A percentile compares a stretch with the other conserved stretches of the same genome.
phyloP scores from a whole-genome alignment of 805 yeast species.

The Kodamaea leandrae region DNA sequence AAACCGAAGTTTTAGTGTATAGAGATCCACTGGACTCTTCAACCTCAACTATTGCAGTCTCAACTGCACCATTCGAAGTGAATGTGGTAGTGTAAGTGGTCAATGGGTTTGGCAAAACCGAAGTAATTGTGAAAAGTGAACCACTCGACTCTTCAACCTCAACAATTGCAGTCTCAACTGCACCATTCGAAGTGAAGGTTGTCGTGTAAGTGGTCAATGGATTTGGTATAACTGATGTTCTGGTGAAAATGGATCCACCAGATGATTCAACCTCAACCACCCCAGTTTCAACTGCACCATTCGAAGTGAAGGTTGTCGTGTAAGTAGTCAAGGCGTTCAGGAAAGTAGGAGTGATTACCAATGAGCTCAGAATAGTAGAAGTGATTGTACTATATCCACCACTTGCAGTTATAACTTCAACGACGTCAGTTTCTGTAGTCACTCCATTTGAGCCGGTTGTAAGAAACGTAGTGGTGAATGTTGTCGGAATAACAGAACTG shows the following conservation, averaged over 20 bases:
- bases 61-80: not conserved
- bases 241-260: not conserved
- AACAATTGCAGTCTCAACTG: not conserved
- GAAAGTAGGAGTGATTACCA: constrained; percentile 6
- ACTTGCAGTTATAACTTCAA: constrained; percentile 18
- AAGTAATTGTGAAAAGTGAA: not conserved
- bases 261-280: not conserved
- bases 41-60: not conserved
- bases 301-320: constrained; percentile 16
- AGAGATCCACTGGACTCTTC: not conserved
- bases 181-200: not conserved
- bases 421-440: constrained; percentile 14
- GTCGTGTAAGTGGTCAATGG: not conserved
- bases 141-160: not conserved
- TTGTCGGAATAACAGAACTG: too few relatives aligned
- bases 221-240: not conserved
- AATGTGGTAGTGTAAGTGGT: not conserved
- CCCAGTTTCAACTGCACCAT: not conserved
- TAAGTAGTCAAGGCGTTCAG: constrained; percentile 6
- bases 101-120: not conserved
- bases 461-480: constrained; percentile 8
- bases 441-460: constrained; percentile 6
- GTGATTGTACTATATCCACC: not conserved
- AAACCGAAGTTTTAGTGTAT: not conserved
- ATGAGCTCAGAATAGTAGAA: not conserved